phyloP scores from a whole-genome alignment of 352 stramenopile species.

The Globisporangium lucens region DNA sequence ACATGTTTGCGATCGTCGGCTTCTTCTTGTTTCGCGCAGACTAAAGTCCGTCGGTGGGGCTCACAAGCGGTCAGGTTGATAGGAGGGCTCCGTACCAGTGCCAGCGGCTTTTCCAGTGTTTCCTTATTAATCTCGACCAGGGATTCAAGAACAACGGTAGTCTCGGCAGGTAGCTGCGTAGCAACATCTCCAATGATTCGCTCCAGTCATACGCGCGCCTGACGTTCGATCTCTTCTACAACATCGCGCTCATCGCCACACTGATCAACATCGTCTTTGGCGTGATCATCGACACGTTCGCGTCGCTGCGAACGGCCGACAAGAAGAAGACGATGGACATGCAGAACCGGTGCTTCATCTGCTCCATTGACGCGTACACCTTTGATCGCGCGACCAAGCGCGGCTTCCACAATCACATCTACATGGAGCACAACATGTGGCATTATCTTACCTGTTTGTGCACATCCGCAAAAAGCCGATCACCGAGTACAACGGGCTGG shows the following conservation, averaged over 20 bases:
- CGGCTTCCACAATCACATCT: conserved; percentile 74
- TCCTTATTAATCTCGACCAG: conserved; percentile 69
- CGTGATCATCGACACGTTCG: conserved; percentile 82
- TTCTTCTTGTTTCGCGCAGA: conserved; percentile 77
- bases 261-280: conserved; percentile 79
- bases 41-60: conserved; percentile 31
- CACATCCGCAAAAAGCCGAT: conserved; percentile 78
- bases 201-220: conserved; percentile 49
- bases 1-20: conserved; percentile 66
- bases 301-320: conserved; percentile 59
- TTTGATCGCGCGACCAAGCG: conserved; percentile 66
- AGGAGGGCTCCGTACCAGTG: conserved; percentile 51
- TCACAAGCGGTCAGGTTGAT: conserved; percentile 32
- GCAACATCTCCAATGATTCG: conserved; percentile 33
- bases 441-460: conserved; percentile 80
- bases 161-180: conserved; percentile 46
- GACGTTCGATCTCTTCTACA: conserved; percentile 64
- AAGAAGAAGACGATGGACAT: conserved; percentile 67
- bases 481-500: conserved; percentile 77
- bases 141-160: conserved; percentile 65
- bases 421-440: conserved; percentile 80
- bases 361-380: conserved; percentile 74
- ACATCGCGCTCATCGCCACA: conserved; percentile 66
- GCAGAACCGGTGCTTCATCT: conserved; percentile 75
- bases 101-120: conserved; percentile 68